Base-by-base conservation (phyloP, 2,329 filamentous ascomycete genomes). In the Xylariaceae sp. region DNA sequence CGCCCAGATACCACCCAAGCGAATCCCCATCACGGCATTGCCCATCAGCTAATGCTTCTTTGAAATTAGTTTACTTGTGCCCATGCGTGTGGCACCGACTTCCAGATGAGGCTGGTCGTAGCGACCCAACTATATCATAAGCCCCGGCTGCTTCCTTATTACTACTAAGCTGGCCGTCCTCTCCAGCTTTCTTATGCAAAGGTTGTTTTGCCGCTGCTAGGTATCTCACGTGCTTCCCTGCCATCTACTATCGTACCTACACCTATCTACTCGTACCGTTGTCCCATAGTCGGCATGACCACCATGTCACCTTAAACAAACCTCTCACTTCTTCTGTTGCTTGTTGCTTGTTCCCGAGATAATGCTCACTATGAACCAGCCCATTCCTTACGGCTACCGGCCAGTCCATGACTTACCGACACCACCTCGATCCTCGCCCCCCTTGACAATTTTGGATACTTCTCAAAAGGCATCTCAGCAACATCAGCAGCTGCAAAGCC, bases 361-460 rank as follows among this genome's bases (percentile, higher is more conserved):
- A 76, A 84, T 85, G 81, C 82, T 84, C 78, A 84, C 82, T 75
- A 75, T 80, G 72, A 83, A 79, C 75, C 82, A 85, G 80, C 80
- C 81, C 76, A 75, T 75, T 72, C 77, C 78, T 67, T 80, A 80
- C 80, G 80, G 81, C 77, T 82, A 82, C 75, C 78, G 77, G 77
- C 80, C 80, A 73, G 77, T 82, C 78, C 80, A 85, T 84, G 82
- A 85, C 74, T 76, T 84, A 70, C 82, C 81, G 69, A 84, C 80
- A 74, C 81, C 81, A 71, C 81, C 82, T 68, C 80, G 80, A 76
- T 75, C 77, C 69, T 84, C 81, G 69, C 80, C 82, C 71, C 79
- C 80, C 69, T 73, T 82, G 71, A 77, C 73, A 67, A 75, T 77
- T 64, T 76, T 77, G 75, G 81, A 83, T 67, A 67, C 72, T 64